Conservation (phyloP, 106 monocot species). For the Phalaenopsis aphrodite region DNA sequence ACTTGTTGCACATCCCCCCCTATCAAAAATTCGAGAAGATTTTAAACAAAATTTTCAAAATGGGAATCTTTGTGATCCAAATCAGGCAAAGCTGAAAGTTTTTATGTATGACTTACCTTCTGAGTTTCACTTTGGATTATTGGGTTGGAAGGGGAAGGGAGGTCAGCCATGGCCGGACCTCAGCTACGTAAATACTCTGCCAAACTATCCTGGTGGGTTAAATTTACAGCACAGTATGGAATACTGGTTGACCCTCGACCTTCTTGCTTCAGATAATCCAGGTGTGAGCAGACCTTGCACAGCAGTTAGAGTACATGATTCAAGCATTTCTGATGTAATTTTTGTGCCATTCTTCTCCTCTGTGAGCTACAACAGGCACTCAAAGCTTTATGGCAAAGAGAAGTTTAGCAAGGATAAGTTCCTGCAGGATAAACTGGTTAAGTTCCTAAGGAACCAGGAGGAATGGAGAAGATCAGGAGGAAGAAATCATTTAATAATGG, state of each 20-base stretch:
- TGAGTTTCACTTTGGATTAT: constrained; percentile 53
- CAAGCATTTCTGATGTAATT: constrained; percentile 54
- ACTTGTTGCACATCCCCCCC: not conserved
- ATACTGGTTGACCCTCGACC: constrained; percentile 89
- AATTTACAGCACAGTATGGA: constrained; percentile 89
- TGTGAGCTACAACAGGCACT: constrained; percentile 73
- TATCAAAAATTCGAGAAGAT: not conserved
- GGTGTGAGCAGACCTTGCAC: constrained; percentile 28
- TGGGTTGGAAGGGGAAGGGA: constrained; percentile 34
- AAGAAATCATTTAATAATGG: constrained; percentile 63
- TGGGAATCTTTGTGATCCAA: constrained; percentile 7
- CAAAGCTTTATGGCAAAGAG: constrained; percentile 46
- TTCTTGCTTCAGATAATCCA: constrained; percentile 40
- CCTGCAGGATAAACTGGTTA: constrained; percentile 61
- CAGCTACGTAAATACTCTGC: constrained; percentile 19
- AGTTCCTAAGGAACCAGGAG: constrained; percentile 33
- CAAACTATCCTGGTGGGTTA: constrained; percentile 73
- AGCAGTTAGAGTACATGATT: constrained; percentile 51
- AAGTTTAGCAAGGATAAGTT: constrained; percentile 34
- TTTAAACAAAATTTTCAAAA: constrained; percentile 6
- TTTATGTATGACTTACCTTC: constrained; percentile 67
- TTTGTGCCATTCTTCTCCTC: constrained; percentile 98
- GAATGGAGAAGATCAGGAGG: constrained; percentile 69
- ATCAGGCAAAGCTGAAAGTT: constrained; percentile 31
- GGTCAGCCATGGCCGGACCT: constrained; percentile 49